Base-by-base conservation (phyloP, 345 rosid genomes). In the Raphanus sativus region DNA sequence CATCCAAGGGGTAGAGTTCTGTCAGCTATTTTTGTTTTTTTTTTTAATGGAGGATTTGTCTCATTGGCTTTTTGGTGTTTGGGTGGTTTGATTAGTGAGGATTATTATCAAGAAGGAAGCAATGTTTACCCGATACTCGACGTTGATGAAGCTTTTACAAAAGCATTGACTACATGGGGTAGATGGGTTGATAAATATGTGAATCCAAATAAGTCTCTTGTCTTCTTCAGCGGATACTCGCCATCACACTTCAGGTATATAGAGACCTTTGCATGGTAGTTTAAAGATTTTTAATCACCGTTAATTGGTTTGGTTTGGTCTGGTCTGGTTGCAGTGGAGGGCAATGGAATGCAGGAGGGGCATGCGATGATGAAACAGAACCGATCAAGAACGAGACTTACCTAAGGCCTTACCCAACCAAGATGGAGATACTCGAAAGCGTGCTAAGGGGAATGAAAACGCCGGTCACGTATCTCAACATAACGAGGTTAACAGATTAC, bases 261-360 rank as follows among this genome's bases (percentile, higher is more conserved):
- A 9, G 11, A 34, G 24, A 70, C 55, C 45, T 9, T 24, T 24
- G 26, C 48, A 40, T 40, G 48, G 48, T 40, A 40, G 54, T 45
- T n/a, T 45, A 13, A 45, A 45, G 54, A 45, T 45, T 21, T 21
- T 21, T 21, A 21, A 21, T 21, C 21, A 21, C 21, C 21, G 21
- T 21, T 21, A 21, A 21, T 21, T 21, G 21, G 21, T 21, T 21
- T 21, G 45, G 45, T 38, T 50, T 15, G 8, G 50, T 61, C 42
- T 5, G 50, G 67, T 63, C 15, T 48, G 72, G 36, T 59, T 79
- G 74, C 83, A 95, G 99, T 1, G 99, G 99, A 0, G 99, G 99
- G 59, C 99, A 92, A 69, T 95, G 99, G 99, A 95, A 95, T 75
- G 94, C 99, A 0, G 98, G 99, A 1, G 99, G 99, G 12, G 93